Evolutionary conservation across 2,329 filamentous ascomycete genomes (phyloP).

Genomic region (Apiospora rasikravindrae): DNA sequence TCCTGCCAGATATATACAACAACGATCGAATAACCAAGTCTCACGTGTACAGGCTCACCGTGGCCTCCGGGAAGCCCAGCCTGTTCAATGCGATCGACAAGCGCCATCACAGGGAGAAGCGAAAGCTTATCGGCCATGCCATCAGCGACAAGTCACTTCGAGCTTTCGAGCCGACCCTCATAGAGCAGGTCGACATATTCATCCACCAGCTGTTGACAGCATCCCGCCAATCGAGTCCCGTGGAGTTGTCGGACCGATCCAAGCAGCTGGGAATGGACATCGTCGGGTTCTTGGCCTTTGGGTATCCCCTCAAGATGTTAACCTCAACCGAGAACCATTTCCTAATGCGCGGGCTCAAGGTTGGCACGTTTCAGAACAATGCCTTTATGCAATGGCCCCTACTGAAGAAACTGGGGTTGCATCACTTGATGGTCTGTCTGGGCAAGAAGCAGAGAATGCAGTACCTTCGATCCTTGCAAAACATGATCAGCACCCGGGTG

Average conservation of each 20-base stretch:
- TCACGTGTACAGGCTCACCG: constrained; percentile 18
- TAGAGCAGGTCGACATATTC: constrained; percentile 7
- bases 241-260: neutral
- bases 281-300: neutral
- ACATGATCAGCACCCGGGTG: constrained; percentile 24
- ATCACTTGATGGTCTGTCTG: constrained; percentile 7
- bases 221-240: neutral
- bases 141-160: constrained; percentile 27
- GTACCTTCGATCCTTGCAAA: constrained; percentile 20
- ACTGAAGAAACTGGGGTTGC: constrained; percentile 23
- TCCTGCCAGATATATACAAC: constrained; percentile 24
- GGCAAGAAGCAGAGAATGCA: neutral
- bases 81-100: constrained; percentile 26
- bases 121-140: constrained; percentile 21
- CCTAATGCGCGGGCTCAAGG: constrained; percentile 19
- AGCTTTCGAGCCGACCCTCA: constrained; percentile 30
- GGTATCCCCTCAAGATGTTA: neutral
- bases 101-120: constrained; percentile 19
- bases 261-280: neutral
- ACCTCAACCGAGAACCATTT: constrained; percentile 7
- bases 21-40: constrained; percentile 25
- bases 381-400: constrained; percentile 28
- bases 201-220: neutral
- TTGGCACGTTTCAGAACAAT: constrained; percentile 24
- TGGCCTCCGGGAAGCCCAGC: neutral